Conservation (phyloP, 352 stramenopile genomes). For the Ophiocytium majus region DNA sequence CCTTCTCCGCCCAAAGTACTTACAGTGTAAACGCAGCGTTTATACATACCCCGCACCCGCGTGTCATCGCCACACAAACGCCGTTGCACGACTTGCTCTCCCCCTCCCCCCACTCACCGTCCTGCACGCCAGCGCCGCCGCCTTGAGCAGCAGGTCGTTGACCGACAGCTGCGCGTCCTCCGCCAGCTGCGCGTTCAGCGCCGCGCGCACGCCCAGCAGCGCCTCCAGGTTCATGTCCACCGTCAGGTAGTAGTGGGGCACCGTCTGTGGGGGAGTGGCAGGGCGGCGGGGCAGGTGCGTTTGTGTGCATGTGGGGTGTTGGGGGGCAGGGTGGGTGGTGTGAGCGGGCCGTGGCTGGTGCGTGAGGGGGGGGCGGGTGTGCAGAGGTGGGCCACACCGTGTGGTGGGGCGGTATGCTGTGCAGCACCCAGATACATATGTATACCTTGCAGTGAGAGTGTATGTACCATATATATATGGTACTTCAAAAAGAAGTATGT, state of each 20-base stretch:
- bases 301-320: too few relatives aligned
- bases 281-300: neutral
- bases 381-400: too few relatives aligned
- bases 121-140: constrained; percentile 69
- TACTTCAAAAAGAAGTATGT: neutral
- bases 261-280: constrained; percentile 61
- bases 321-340: too few relatives aligned
- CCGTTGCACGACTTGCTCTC: too few relatives aligned
- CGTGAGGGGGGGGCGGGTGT: neutral
- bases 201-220: constrained; percentile 71
- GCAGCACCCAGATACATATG: too few relatives aligned
- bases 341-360: too few relatives aligned
- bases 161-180: constrained; percentile 66
- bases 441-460: too few relatives aligned
- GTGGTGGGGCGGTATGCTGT: too few relatives aligned
- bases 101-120: constrained; percentile 32
- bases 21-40: too few relatives aligned
- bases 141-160: constrained; percentile 78
- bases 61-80: too few relatives aligned
- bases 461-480: neutral
- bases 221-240: constrained; percentile 86
- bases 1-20: too few relatives aligned
- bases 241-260: constrained; percentile 96
- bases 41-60: too few relatives aligned
- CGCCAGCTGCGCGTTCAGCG: constrained; percentile 73